Percentiles rank a stretch among this genome's conserved stretches.
Conservation (phyloP, 2,329 filamentous ascomycete genomes). For the Sphaceloma murrayae region DNA sequence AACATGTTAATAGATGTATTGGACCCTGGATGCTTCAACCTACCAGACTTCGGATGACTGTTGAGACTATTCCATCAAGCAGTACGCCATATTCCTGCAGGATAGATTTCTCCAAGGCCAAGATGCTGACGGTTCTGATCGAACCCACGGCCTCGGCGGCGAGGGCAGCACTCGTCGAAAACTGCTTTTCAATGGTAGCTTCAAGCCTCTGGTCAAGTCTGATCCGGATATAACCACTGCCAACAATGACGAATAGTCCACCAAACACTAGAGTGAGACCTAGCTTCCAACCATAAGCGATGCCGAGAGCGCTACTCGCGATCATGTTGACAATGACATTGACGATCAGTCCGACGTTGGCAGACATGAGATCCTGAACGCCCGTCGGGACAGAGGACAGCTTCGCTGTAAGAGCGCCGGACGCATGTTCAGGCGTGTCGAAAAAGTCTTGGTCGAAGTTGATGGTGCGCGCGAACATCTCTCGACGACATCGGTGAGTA, state of each 20-base stretch:
- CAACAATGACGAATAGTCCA: constrained; percentile 28
- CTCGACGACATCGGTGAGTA: constrained; percentile 29
- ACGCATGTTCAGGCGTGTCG: constrained; percentile 40
- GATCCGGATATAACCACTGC: constrained; percentile 28
- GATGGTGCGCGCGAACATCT: constrained; percentile 27
- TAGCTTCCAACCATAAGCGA: constrained; percentile 32
- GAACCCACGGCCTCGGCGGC: constrained; percentile 30
- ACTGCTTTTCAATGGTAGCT: constrained; percentile 23
- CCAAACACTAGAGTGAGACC: constrained; percentile 29
- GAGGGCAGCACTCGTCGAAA: constrained; percentile 28
- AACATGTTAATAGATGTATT: too few species aligned
- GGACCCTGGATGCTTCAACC: neutral
- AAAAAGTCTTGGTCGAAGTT: constrained; percentile 28
- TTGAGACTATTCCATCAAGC: constrained; percentile 25
- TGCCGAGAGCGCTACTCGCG: constrained; percentile 25
- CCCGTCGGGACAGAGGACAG: constrained; percentile 42
- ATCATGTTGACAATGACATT: constrained; percentile 28
- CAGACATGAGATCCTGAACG: constrained; percentile 42
- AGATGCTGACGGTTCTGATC: constrained; percentile 28
- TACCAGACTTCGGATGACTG: constrained; percentile 19
- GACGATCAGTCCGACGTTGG: constrained; percentile 33
- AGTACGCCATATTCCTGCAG: constrained; percentile 25
- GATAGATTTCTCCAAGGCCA: constrained; percentile 27
- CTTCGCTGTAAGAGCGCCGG: constrained; percentile 39
- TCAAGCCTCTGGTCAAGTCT: constrained; percentile 29